Base-by-base conservation (phyloP, 805 yeast genomes). In the Yarrowia divulgata region DNA sequence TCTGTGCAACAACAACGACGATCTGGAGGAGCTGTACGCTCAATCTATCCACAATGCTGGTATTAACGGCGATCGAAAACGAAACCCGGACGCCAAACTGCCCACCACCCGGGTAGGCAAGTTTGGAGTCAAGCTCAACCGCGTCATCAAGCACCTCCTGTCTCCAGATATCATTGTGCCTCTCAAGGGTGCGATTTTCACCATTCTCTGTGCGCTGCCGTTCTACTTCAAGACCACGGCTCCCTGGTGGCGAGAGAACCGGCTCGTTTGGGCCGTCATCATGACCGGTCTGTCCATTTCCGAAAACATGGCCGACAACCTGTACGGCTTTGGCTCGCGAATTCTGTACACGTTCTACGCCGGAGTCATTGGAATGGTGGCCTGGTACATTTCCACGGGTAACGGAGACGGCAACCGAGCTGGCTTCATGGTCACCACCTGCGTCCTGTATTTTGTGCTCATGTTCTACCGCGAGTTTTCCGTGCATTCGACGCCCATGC, bases 321-420 rank as follows among this genome's bases (percentile, higher is more conserved):
- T 75, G 1, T 77, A 77, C 49, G 75, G 76, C 0, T 71, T 76
- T 23, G 45, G 74, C 1, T 63, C 73, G 18, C 73, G 77, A 34
- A 58, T 77, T 12, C 57, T 73, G 16, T 76, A 71, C 69, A 75
- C 79, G 2, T 74, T 78, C 42, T 45, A 74, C 42, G 80, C 79
- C 2, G 72, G 77, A 39, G 66, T 77, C 8, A 63, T 75, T 4
- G 80, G 78, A 0, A 72, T 79, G 75, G 75, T 76, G 4, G 75
- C 71, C 5, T 79, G 81, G 81, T 79, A 79, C 66, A 78, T 79
- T 18, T 72, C 75, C 2, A 69, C 77, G 1, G 80, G 80, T 2
- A 67, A 69, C 16, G 80, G 81, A 13, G 23, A 67, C 0, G 80
- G 81, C 1, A 78, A 77, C 57, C 73, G 74, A 0, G 77, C 71